Evolutionary conservation across 2,329 filamentous ascomycete species (phyloP), one percentile per base, ranked within the genome.

Genomic region (Apiospora aurea): DNA sequence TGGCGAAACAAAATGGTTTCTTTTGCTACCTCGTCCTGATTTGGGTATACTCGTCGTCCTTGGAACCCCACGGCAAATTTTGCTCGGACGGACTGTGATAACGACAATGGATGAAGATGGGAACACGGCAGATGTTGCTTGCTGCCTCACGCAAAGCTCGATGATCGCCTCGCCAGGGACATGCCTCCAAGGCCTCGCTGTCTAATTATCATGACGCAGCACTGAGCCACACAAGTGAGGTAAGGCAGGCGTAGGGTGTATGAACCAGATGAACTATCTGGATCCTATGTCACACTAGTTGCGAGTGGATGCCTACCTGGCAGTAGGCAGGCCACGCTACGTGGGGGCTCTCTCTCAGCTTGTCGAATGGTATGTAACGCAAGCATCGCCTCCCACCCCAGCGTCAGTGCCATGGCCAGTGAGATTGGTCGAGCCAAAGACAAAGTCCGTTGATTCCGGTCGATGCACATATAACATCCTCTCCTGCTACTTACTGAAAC

Each of bases 291-390:
- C 53, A 61, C 53, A 61, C 53, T 64, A 64, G 29, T 21, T 38
- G 41, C 18, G 34, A n/a, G 57, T 64, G 57, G 57, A n/a, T 64
- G 57, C 53, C 53, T 34, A 29, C n/a, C n/a, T n/a, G 26, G 26
- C 26, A 29, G 26, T 29, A 8, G 34, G 34, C 7, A 61, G 29
- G 11, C 16, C 11, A 38, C 29, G 29, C 57, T 41, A 64, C 57
- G 53, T 61, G 53, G 53, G 53, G 53, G 29, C 46, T 49, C 51
- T 57, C 51, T 53, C 29, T 38, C 53, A 61, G 53, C 53, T 61
- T 21, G 34, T n/a, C 29, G 34, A 3, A n/a, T 34, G n/a, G 57
- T 14, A 38, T 38, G 53, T 21, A 61, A 61, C 29, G 53, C 53
- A 61, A 61, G 38, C 18, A 38, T 21, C 53, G 29, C 29, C 53